Percentiles rank a stretch among this genome's conserved stretches.
Evolutionary conservation across 495 filamentous ascomycete genomes (phyloP).

Genomic region (Penicillium longicatenatum): DNA sequence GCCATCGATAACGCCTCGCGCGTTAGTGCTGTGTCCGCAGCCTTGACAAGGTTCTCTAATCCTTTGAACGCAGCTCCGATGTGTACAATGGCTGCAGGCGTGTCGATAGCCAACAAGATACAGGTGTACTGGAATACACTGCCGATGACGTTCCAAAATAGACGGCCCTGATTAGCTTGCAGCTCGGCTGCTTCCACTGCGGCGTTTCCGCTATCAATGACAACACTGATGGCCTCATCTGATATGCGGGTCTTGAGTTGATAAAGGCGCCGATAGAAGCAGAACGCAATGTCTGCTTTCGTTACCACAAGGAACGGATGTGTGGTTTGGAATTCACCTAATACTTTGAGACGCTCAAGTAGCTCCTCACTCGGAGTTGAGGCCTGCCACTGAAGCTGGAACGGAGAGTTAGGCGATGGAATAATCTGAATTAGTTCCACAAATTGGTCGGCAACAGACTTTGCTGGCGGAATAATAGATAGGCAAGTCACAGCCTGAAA

Average conservation of each 20-base stretch:
- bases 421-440: conserved; percentile 34
- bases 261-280: conserved; percentile 38
- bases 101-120: conserved; percentile 33
- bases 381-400: conserved; percentile 21
- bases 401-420: conserved; percentile 31
- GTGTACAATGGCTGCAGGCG: conserved; percentile 24
- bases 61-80: conserved; percentile 28
- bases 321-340: conserved; percentile 15
- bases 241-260: conserved; percentile 28
- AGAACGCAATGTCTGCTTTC: conserved; percentile 34
- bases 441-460: conserved; percentile 34
- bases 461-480: conserved; percentile 19
- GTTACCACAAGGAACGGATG: conserved; percentile 36
- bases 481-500: conserved; percentile 31
- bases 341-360: conserved; percentile 23
- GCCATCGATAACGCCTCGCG: conserved; percentile 35
- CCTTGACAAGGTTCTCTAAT: conserved; percentile 32
- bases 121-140: conserved; percentile 37
- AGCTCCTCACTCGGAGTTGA: conserved; percentile 25
- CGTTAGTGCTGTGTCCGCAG: conserved; percentile 30
- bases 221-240: conserved; percentile 20
- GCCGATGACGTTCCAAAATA: conserved; percentile 38
- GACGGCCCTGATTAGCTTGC: conserved; percentile 26
- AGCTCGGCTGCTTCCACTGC: conserved; percentile 29
- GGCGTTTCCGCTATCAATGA: conserved; percentile 30